phyloP scores from a whole-genome alignment of 2,329 filamentous ascomycete species.

The Aspergillus neoniger region DNA sequence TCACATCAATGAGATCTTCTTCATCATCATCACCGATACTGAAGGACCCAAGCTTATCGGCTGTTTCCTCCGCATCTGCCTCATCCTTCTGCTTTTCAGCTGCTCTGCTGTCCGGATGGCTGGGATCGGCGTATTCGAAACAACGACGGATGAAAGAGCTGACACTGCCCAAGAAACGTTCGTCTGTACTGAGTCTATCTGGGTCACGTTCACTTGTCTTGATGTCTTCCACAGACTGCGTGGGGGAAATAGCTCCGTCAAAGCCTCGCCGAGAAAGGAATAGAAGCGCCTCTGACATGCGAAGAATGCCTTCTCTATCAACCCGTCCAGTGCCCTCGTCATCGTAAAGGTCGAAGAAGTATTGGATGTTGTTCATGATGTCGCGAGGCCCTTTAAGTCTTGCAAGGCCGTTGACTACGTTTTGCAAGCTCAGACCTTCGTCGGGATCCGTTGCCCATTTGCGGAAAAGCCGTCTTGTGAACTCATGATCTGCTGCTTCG shows the following conservation, averaged over 20 bases:
- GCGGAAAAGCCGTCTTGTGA: slow-evolving; percentile 81
- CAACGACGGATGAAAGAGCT: slow-evolving; percentile 94
- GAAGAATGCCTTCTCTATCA: slow-evolving; percentile 89
- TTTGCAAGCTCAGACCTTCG: slow-evolving; percentile 79
- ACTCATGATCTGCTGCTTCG: slow-evolving; percentile 89
- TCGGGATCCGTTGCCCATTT: slow-evolving; percentile 82
- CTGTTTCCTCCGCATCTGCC: slow-evolving; percentile 29
- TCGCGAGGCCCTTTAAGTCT: slow-evolving; percentile 90
- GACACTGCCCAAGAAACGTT: slow-evolving; percentile 87
- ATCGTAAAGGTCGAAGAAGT: slow-evolving; percentile 97
- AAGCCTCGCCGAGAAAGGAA: slow-evolving; percentile 90
- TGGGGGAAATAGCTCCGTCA: slow-evolving; percentile 70
- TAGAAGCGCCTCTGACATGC: slow-evolving; percentile 89
- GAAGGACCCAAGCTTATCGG: slow-evolving; percentile 61
- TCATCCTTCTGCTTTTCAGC: slow-evolving; percentile 28
- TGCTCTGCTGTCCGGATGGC: slow-evolving; percentile 64
- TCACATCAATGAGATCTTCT: slow-evolving; percentile 48
- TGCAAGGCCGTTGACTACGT: slow-evolving; percentile 87
- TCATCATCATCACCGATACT: slow-evolving; percentile 72
- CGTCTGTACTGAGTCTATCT: slow-evolving; percentile 66
- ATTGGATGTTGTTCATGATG: slow-evolving; percentile 96
- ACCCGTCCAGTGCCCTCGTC: slow-evolving; percentile 88
- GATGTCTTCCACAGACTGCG: slow-evolving; percentile 59
- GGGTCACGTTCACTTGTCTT: slow-evolving; percentile 43
- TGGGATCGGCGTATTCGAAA: slow-evolving; percentile 97